Evolutionary conservation across 2,329 filamentous ascomycete species (phyloP), one percentile per base, ranked within the genome.

Genomic region (Penicillium griseofulvum): DNA sequence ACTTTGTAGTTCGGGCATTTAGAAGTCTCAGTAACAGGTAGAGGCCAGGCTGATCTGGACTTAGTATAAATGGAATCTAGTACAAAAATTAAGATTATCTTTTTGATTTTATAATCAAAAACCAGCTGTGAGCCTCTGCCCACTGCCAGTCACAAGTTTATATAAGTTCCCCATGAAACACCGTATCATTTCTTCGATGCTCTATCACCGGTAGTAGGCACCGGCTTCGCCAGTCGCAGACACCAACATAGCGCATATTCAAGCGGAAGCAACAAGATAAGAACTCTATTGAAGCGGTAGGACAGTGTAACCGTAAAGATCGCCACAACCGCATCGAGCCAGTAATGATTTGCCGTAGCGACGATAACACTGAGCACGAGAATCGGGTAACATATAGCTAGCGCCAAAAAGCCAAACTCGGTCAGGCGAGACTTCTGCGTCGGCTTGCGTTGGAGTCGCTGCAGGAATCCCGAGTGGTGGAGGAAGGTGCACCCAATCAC

Each of bases 341-440:
- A 83, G 68, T 83, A 83, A 65, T 83, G 81, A 59, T 84, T 84
- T n/a, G 81, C 81, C 2, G 81, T 83, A 22, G 81, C 80, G 5
- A 83, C 79, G 57, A 84, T 83, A 5, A 78, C 77, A 4, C 74
- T 72, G 22, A 83, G 66, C 26, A 83, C 79, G 42, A 80, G 72
- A 12, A 72, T 53, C 7, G 80, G 80, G 62, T 83, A 83, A 26
- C 70, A 69, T n/a, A 82, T 59, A 5, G 78, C 80, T 11, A 81
- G 49, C 1, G 67, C n/a, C 3, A 78, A 59, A 56, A 79, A 81
- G 52, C 78, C 74, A 5, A 73, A 57, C 55, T 79, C 77, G 60
- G 76, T 73, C 43, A 75, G 67, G 2, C 60, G 52, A 8, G 69
- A 71, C 62, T 79, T 80, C 39, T 74, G 17, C 14, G 47, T 63